Percentiles rank a stretch among this genome's conserved stretches.
Evolutionary conservation across 1,284 basidiomycete genomes (phyloP).

Genomic region (Boletus mariae): DNA sequence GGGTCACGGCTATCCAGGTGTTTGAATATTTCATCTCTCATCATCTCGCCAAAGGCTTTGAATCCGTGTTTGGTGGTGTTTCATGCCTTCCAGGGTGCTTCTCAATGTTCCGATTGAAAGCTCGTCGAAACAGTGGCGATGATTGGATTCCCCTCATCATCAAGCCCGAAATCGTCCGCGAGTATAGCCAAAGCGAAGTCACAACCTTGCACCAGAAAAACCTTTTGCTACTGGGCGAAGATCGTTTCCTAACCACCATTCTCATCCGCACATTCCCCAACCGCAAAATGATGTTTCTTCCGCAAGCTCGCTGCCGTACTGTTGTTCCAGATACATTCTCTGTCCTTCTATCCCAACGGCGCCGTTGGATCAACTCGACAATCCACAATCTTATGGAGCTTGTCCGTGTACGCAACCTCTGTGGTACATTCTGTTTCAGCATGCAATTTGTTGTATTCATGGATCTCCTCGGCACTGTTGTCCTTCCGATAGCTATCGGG

Average conservation of each 20-base stretch:
- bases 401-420: slow-evolving; percentile 93
- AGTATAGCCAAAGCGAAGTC: slow-evolving; percentile 94
- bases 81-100: slow-evolving; percentile 99
- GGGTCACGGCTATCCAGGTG: slow-evolving; percentile 98
- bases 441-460: slow-evolving; percentile 99
- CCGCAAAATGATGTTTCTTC: slow-evolving; percentile 99
- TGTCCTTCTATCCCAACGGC: slow-evolving; percentile 92
- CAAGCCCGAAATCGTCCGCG: slow-evolving; percentile 96
- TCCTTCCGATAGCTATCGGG: slow-evolving; percentile 90
- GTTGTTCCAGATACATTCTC: slow-evolving; percentile 95
- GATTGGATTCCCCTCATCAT: slow-evolving; percentile 98
- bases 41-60: slow-evolving; percentile 97
- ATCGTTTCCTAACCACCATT: slow-evolving; percentile 96
- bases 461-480: slow-evolving; percentile 95
- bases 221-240: slow-evolving; percentile 92
- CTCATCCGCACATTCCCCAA: slow-evolving; percentile 96
- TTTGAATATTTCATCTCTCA: slow-evolving; percentile 99
- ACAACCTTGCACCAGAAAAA: slow-evolving; percentile 98
- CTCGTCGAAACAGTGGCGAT: slow-evolving; percentile 79
- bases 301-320: slow-evolving; percentile 92
- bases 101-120: slow-evolving; percentile 99
- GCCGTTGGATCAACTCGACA: slow-evolving; percentile 99
- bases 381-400: slow-evolving; percentile 99
- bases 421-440: slow-evolving; percentile 94
- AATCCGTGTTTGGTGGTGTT: slow-evolving; percentile 99